Percentiles rank a stretch among this genome's conserved stretches.
phyloP scores from a whole-genome alignment of 2,329 filamentous ascomycete species.

The Saccharata proteae region DNA sequence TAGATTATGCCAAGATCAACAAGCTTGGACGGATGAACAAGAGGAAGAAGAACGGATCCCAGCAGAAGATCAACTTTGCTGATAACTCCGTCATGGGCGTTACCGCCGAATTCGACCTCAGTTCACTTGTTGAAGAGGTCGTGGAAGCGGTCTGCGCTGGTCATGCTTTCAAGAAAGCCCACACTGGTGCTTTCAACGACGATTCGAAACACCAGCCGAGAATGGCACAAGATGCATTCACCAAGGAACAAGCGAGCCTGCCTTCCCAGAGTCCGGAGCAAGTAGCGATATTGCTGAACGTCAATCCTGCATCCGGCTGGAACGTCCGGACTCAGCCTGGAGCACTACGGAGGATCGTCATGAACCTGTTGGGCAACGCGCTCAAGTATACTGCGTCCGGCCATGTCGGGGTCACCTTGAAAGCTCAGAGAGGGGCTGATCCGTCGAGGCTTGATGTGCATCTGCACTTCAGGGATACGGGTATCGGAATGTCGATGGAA shows the following conservation, averaged over 20 bases:
- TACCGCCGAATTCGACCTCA: conserved; percentile 8
- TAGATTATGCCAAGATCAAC: conserved; percentile 27
- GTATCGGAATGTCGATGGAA: conserved; percentile 27
- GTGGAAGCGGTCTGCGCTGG: conserved; percentile 9
- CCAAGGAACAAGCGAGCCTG: too few relatives aligned
- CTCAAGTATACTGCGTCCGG: conserved; percentile 11
- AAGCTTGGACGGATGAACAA: conserved; percentile 16
- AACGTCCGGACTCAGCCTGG: conserved; percentile 5
- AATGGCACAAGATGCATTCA: too few relatives aligned
- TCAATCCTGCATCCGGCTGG: conserved; percentile 6
- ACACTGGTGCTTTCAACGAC: conserved; percentile 7
- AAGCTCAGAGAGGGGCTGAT: conserved; percentile 1
- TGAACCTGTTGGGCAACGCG: conserved; percentile 12
- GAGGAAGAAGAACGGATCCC: conserved; percentile 8
- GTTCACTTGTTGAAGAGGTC: conserved; percentile 7
- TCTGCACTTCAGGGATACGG: conserved; percentile 20
- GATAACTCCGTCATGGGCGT: conserved; percentile 9
- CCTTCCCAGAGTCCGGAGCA: too few relatives aligned
- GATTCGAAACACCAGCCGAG: too few relatives aligned
- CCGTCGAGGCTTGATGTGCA: conserved; percentile 3
- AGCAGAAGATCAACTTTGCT: neutral
- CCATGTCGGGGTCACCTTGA: neutral
- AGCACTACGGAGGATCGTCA: conserved; percentile 10
- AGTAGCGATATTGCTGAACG: conserved; percentile 7
- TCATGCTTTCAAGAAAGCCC: conserved; percentile 9